These are phyloP conservation scores for Aphanomyces invadans DNA, from an alignment of 352 stramenopile species.

Conservation along the genomic window DNA sequence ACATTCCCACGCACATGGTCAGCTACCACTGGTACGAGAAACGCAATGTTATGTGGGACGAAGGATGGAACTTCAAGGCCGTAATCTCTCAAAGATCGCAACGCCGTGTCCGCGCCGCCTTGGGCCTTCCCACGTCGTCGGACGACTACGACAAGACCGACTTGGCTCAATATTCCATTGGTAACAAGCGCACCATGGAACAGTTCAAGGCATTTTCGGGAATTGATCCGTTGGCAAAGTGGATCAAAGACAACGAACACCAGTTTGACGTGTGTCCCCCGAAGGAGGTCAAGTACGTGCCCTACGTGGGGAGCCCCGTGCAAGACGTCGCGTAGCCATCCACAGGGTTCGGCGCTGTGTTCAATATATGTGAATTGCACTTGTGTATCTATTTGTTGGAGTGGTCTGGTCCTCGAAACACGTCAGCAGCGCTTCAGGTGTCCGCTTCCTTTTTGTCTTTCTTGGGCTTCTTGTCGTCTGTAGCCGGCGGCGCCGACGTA, in stretches of 20 bases:
- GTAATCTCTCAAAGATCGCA: conserved; percentile 60
- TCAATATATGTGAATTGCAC: background rate
- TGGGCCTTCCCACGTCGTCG: conserved; percentile 47
- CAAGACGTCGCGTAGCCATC: background rate
- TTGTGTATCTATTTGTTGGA: background rate
- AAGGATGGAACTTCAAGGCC: conserved; percentile 58
- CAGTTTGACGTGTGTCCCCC: conserved; percentile 67
- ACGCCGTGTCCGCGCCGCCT: conserved; percentile 56
- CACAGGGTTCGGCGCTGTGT: background rate
- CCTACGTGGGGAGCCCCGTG: conserved; percentile 29
- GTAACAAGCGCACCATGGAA: conserved; percentile 65
- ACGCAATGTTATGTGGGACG: conserved; percentile 76
- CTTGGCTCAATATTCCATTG: conserved; percentile 56
- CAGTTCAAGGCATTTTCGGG: conserved; percentile 76
- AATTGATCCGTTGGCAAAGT: conserved; percentile 67
- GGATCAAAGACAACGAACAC: conserved; percentile 35
- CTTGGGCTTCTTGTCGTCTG: conserved; percentile 20
- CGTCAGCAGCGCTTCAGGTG: background rate
- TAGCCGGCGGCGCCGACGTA: background rate
- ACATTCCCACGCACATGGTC: conserved; percentile 59
- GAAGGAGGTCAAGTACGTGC: conserved; percentile 55
- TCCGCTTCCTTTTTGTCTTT: conserved; percentile 12
- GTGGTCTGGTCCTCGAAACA: too few relatives aligned
- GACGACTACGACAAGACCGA: conserved; percentile 68
- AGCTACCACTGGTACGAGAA: conserved; percentile 77